Evolutionary conservation across 306 rosid species (phyloP).

Genomic region (Abrus pulchellus): DNA sequence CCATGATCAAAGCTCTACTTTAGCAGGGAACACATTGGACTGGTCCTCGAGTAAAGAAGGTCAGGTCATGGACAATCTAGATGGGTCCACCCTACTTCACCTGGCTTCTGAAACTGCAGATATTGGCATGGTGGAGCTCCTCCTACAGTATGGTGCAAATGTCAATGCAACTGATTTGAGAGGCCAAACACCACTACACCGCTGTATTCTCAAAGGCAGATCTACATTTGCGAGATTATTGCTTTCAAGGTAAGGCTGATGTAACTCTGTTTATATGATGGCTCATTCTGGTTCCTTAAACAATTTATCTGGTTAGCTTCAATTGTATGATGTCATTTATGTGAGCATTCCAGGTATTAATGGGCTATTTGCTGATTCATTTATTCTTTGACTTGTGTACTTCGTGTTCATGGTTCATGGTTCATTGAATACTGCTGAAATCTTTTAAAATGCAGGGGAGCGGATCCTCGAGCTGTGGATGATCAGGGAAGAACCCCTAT

Average conservation of each 20-base stretch:
- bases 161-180: constrained; percentile 78
- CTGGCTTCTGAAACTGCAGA: constrained; percentile 96
- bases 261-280: constrained; percentile 8
- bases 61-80: constrained; percentile 69
- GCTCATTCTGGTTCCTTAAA: constrained; percentile 19
- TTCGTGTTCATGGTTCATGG: not conserved
- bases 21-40: constrained; percentile 71
- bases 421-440: constrained; percentile 40
- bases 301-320: constrained; percentile 23
- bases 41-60: constrained; percentile 80
- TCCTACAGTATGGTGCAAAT: constrained; percentile 93
- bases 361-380: constrained; percentile 9
- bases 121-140: constrained; percentile 96
- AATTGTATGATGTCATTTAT: constrained; percentile 6
- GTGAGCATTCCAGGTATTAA: constrained; percentile 18
- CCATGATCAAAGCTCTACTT: constrained; percentile 65
- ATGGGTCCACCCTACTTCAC: constrained; percentile 90
- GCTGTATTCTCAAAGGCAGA: constrained; percentile 76
- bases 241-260: constrained; percentile 76
- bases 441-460: constrained; percentile 76
- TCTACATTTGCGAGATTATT: constrained; percentile 69
- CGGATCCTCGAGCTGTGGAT: constrained; percentile 83
- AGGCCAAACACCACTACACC: constrained; percentile 88
- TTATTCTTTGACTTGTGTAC: constrained; percentile 15
- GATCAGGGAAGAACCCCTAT: constrained; percentile 88